A percentile compares a stretch with the other conserved stretches of the same genome.
Conservation (phyloP, 495 filamentous ascomycete genomes). For the Aspergillus bertholletiae region DNA sequence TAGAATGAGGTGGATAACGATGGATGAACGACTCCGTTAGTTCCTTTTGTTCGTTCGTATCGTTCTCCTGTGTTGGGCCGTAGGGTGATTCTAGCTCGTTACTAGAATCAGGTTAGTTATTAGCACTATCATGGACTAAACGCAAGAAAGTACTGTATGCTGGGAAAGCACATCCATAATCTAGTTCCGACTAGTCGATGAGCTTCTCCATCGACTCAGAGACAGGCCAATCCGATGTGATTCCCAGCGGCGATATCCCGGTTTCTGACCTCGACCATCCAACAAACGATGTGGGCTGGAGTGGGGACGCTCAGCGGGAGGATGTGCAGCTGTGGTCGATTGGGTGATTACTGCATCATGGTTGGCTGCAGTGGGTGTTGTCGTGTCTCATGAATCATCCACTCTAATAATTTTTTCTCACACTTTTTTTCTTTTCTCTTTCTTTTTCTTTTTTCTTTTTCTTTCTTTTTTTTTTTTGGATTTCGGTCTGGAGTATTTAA, state of each 20-base stretch:
- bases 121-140: not conserved
- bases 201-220: not conserved
- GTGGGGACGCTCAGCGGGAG: constrained; percentile 16
- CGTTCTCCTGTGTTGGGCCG: not conserved
- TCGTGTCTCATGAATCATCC: constrained; percentile 21
- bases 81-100: constrained; percentile 12
- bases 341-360: constrained; percentile 14
- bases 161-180: not conserved
- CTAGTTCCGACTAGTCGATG: not conserved
- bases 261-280: constrained; percentile 10
- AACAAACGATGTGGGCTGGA: constrained; percentile 9
- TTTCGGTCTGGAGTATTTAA: too few species aligned
- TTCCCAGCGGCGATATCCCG: constrained; percentile 3
- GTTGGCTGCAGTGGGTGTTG: constrained; percentile 15
- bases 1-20: not conserved
- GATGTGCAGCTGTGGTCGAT: constrained; percentile 17
- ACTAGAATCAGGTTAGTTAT: constrained; percentile 10
- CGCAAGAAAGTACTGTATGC: not conserved
- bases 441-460: not conserved
- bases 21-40: not conserved
- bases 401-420: constrained; percentile 9
- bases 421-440: not conserved
- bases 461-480: not conserved
- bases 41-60: not conserved
- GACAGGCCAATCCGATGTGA: constrained; percentile 2